These are phyloP conservation scores for Biancaea sappan DNA, from an alignment of 306 rosid species.

Conservation along the genomic window DNA sequence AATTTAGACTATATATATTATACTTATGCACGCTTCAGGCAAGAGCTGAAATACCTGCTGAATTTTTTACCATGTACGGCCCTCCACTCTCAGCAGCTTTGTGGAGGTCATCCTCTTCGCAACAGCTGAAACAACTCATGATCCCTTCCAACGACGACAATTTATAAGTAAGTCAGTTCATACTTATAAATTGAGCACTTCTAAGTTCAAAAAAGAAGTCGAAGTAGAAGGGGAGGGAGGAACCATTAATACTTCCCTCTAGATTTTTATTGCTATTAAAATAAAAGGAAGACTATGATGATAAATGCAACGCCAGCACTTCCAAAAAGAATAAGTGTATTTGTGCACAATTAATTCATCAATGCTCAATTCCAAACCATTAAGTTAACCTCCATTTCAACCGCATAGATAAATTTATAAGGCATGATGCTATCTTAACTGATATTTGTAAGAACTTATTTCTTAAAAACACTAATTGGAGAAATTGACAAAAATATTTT, in stretches of 20 bases:
- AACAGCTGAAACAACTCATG: conserved; percentile 88
- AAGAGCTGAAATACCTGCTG: conserved; percentile 57
- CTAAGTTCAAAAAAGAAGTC: background rate
- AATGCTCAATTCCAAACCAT: conserved; percentile 13
- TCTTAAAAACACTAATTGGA: background rate
- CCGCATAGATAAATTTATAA: conserved; percentile 12
- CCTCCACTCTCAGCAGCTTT: conserved; percentile 64
- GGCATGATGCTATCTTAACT: conserved; percentile 6
- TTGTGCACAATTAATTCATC: background rate
- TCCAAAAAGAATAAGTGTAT: background rate
- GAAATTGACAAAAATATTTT: background rate
- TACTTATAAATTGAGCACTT: background rate
- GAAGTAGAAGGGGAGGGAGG: background rate
- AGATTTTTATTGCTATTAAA: conserved; percentile 1
- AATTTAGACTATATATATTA: background rate
- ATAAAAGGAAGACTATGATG: background rate
- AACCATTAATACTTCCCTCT: background rate
- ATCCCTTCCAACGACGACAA: conserved; percentile 33
- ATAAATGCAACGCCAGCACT: background rate
- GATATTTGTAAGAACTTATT: background rate
- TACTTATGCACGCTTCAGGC: background rate
- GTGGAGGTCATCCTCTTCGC: conserved; percentile 66
- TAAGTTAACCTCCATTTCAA: conserved; percentile 26
- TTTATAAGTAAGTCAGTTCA: conserved; percentile 28
- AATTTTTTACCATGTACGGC: conserved; percentile 47